A percentile compares a stretch with the other conserved stretches of the same genome.
Conservation (phyloP, 192 early-diverging fungal species). For the Powellomyces hirtus region DNA sequence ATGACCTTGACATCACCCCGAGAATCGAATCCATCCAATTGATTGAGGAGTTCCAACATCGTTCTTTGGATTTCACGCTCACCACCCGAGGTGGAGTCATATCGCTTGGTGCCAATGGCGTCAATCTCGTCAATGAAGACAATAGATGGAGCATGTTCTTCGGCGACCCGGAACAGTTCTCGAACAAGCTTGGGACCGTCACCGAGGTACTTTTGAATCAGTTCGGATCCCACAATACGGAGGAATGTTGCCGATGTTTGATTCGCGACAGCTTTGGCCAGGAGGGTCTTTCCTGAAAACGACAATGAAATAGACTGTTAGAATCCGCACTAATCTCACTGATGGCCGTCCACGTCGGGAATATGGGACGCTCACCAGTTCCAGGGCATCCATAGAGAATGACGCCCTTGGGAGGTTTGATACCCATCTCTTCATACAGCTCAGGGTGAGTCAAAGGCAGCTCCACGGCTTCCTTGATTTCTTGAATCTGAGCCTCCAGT, state of each 20-base stretch:
- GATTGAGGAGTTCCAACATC: constrained; percentile 95
- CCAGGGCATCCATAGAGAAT: constrained; percentile 95
- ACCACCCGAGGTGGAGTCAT: constrained; percentile 91
- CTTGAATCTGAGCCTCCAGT: constrained; percentile 94
- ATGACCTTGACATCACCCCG: constrained; percentile 97
- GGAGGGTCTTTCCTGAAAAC: constrained; percentile 77
- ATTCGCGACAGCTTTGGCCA: constrained; percentile 97
- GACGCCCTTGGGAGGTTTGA: constrained; percentile 96
- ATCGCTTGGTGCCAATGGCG: constrained; percentile 95
- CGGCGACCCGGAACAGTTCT: constrained; percentile 94
- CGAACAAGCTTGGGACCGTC: constrained; percentile 98
- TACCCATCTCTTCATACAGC: constrained; percentile 98
- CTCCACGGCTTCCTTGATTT: constrained; percentile 96
- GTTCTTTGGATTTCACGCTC: constrained; percentile 97
- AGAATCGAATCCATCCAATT: constrained; percentile 97
- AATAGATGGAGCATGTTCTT: constrained; percentile 95
- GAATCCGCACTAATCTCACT: too few relatives aligned
- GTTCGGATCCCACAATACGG: constrained; percentile 94
- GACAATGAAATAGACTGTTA: too few relatives aligned
- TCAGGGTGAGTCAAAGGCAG: constrained; percentile 96
- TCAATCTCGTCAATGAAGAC: constrained; percentile 99
- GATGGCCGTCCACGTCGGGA: too few relatives aligned
- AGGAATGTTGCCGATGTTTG: constrained; percentile 98
- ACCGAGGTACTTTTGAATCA: constrained; percentile 99
- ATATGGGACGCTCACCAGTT: constrained; percentile 43